Conservation (phyloP, 1,284 basidiomycete species). For the Athelia sp. region DNA sequence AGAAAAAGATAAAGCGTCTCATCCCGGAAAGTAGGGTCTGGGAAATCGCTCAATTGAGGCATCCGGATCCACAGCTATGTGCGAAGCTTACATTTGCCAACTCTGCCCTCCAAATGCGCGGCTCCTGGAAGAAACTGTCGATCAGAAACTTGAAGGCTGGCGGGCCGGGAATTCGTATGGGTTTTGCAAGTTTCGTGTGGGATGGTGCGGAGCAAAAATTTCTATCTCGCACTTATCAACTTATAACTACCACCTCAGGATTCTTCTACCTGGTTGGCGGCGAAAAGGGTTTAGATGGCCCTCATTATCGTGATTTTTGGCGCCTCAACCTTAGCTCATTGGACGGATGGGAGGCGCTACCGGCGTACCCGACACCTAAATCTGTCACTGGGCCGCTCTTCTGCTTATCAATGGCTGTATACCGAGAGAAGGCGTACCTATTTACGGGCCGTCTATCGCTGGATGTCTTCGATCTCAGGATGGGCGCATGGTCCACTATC, state of each 20-base stretch:
- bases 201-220: slow-evolving; percentile 9
- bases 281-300: slow-evolving; percentile 16
- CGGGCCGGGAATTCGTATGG: slow-evolving; percentile 13
- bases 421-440: slow-evolving; percentile 27
- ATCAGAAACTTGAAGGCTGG: slow-evolving; percentile 14
- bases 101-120: slow-evolving; percentile 19
- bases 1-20: background rate
- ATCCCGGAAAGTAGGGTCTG: background rate
- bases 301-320: slow-evolving; percentile 27
- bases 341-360: slow-evolving; percentile 26
- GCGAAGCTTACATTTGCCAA: slow-evolving; percentile 9
- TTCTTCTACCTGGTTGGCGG: slow-evolving; percentile 30
- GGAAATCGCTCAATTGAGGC: background rate
- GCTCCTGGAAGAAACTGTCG: slow-evolving; percentile 22
- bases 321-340: slow-evolving; percentile 24
- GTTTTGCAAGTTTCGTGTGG: slow-evolving; percentile 21
- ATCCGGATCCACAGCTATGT: slow-evolving; percentile 18
- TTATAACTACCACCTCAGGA: slow-evolving; percentile 12
- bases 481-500: slow-evolving; percentile 23
- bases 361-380: slow-evolving; percentile 20
- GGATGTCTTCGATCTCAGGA: slow-evolving; percentile 28
- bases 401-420: slow-evolving; percentile 22
- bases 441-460: slow-evolving; percentile 21
- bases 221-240: background rate
- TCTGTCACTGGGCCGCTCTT: slow-evolving; percentile 9